These are phyloP conservation scores for Hanseniaspora mollemarum DNA, from an alignment of 805 yeast genomes.

Conservation along the genomic window DNA sequence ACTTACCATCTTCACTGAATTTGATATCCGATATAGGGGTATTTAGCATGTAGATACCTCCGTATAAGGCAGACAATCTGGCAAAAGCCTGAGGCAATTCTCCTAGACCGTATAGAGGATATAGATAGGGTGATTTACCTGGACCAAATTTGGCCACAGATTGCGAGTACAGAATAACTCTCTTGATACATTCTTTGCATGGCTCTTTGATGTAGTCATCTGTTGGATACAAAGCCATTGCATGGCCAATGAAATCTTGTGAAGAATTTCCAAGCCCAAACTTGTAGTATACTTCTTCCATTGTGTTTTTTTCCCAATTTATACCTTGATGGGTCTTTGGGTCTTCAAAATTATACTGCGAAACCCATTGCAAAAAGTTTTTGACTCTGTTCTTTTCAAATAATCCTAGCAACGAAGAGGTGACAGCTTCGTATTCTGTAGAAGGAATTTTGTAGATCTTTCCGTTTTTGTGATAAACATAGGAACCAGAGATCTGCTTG, in stretches of 20 bases:
- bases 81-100: constrained; percentile 99
- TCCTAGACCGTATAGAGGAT: constrained; percentile 92
- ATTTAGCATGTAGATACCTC: constrained; percentile 97
- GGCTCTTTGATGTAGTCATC: constrained; percentile 82
- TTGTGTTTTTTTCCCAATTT: constrained; percentile 74
- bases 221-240: constrained; percentile 94
- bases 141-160: constrained; percentile 84
- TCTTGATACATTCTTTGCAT: constrained; percentile 81
- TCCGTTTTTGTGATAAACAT: constrained; percentile 74
- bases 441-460: constrained; percentile 91
- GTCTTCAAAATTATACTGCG: constrained; percentile 67
- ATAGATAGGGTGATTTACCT: constrained; percentile 78
- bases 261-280: constrained; percentile 89
- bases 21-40: constrained; percentile 87
- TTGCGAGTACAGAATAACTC: constrained; percentile 73
- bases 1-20: constrained; percentile 52
- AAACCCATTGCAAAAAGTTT: constrained; percentile 78
- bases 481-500: constrained; percentile 92
- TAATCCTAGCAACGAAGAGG: constrained; percentile 86
- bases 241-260: constrained; percentile 92
- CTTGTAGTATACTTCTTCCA: constrained; percentile 80
- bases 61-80: constrained; percentile 88
- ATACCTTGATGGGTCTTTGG: constrained; percentile 73
- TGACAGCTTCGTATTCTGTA: constrained; percentile 79
- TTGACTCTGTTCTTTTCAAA: constrained; percentile 94